Base-by-base conservation (phyloP, 2,329 filamentous ascomycete genomes). In the Aspergillus caelatus region DNA sequence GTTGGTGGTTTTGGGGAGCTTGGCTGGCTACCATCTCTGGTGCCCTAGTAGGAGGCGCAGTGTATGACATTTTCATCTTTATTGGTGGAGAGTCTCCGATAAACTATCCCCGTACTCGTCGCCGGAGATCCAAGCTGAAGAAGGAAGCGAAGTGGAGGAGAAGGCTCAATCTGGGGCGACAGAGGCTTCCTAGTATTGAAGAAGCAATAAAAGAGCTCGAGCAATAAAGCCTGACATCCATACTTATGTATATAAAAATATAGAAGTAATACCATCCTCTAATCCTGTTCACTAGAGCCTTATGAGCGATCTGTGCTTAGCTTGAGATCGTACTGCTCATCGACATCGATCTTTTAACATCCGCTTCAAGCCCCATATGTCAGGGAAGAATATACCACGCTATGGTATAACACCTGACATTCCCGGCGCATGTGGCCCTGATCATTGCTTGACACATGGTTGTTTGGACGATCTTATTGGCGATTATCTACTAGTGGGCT, bases 51-150 rank as follows among this genome's bases (percentile, higher is more conserved):
- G 77, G 77, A 0, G 75, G 72, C 0, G 65, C 71, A 9, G 14
- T 79, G 1, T 79, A 80, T 48, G 76, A 80, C 59, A 57, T 74
- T 16, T 67, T 73, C 11, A 77, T 80, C 12, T 80, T 79, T 57
- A 76, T 70, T n/a, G 78, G 78, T 14, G 75, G 73, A 3, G 77
- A 79, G 62, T 74, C 70, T 57, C 77, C 75, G 1, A 63, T 78
- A n/a, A 78, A 78, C 50, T 78, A 85, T 74, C 78, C 80, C 4
- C 80, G 81, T 0, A 71, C 70, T 34, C 74, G 78, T 57, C 74
- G 76, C 5, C 75, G 74, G 68, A 72, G 79, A 10, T 77, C 75
- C 4, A 63, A 72, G 2, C 65, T 70, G 66, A 85, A 68, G 55
- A 69, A 68, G 54, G 53, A 63, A 46, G 61, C 65, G 36, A 72